phyloP scores from a whole-genome alignment of 2,329 filamentous ascomycete genomes.

The Verticillium tricorpus region DNA sequence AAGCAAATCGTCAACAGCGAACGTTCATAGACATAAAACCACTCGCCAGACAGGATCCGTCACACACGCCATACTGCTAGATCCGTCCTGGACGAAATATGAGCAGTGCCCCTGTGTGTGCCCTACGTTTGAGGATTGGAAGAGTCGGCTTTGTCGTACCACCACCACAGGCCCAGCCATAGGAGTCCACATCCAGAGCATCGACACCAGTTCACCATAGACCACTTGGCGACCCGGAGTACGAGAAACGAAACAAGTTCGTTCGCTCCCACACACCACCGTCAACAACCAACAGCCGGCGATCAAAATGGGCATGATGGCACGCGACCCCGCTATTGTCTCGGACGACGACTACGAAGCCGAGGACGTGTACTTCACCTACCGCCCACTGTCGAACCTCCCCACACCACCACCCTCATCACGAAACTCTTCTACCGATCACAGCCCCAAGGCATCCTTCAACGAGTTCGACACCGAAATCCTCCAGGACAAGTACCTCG shows the following conservation, averaged over 20 bases:
- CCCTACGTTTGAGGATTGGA: slow-evolving; percentile 14
- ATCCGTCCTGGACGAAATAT: slow-evolving; percentile 7
- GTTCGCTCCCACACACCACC: background rate
- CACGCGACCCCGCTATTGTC: slow-evolving; percentile 14
- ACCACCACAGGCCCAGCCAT: background rate
- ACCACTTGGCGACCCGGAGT: background rate
- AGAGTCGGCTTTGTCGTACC: slow-evolving; percentile 9
- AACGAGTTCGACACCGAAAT: slow-evolving; percentile 36
- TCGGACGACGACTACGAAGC: slow-evolving; percentile 42
- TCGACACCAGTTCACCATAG: background rate
- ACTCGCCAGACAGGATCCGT: background rate
- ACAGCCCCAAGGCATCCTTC: slow-evolving; percentile 36
- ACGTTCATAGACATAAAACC: background rate
- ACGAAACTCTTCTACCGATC: slow-evolving; percentile 34
- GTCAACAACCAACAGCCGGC: background rate
- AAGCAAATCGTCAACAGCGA: background rate
- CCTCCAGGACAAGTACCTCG: slow-evolving; percentile 31
- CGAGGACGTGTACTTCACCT: slow-evolving; percentile 56
- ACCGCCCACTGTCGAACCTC: slow-evolving; percentile 62
- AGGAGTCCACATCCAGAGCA: background rate
- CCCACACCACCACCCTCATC: slow-evolving; percentile 61
- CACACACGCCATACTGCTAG: slow-evolving; percentile 1
- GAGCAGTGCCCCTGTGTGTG: slow-evolving; percentile 13
- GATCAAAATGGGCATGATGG: slow-evolving; percentile 13
- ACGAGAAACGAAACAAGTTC: background rate